Evolutionary conservation across 2,329 filamentous ascomycete genomes (phyloP).

Genomic region (Hypoxylon sp.): DNA sequence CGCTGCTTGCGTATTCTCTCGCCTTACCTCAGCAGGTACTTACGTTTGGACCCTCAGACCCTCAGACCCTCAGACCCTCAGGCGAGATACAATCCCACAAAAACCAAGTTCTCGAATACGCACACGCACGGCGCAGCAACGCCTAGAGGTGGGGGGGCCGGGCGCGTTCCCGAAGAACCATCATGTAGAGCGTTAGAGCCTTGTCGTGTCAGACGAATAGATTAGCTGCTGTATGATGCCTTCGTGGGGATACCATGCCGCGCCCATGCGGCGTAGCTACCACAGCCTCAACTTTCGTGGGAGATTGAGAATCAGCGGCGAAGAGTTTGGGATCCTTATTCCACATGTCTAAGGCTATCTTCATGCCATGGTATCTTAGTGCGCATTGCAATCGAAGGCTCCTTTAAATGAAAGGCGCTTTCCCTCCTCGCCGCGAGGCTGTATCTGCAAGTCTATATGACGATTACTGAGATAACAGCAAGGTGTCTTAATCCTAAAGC

Average conservation of each 20-base stretch:
- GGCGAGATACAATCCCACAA: constrained; percentile 3
- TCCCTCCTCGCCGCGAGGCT: constrained; percentile 7
- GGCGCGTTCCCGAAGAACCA: neutral
- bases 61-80: too few species aligned
- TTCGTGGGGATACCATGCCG: constrained; percentile 8
- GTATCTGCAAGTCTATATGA: neutral
- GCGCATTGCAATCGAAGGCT: neutral
- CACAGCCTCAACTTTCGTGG: constrained; percentile 10
- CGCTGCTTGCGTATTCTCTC: neutral
- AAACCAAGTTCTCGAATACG: neutral
- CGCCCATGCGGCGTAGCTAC: constrained; percentile 22
- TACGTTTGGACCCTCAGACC: too few species aligned
- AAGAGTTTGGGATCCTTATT: neutral
- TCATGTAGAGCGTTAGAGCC: constrained; percentile 4
- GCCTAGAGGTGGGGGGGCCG: neutral
- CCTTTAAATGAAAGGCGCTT: neutral
- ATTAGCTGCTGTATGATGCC: constrained; percentile 21
- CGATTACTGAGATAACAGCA: neutral
- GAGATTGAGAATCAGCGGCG: neutral
- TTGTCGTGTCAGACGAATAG: constrained; percentile 2
- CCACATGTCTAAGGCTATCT: neutral
- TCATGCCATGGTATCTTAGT: neutral
- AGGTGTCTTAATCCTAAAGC: neutral
- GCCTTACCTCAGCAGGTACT: too few species aligned
- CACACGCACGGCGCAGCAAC: constrained; percentile 19